phyloP scores from a whole-genome alignment of 2,329 filamentous ascomycete species.

The Trichoderma cornu-damae region DNA sequence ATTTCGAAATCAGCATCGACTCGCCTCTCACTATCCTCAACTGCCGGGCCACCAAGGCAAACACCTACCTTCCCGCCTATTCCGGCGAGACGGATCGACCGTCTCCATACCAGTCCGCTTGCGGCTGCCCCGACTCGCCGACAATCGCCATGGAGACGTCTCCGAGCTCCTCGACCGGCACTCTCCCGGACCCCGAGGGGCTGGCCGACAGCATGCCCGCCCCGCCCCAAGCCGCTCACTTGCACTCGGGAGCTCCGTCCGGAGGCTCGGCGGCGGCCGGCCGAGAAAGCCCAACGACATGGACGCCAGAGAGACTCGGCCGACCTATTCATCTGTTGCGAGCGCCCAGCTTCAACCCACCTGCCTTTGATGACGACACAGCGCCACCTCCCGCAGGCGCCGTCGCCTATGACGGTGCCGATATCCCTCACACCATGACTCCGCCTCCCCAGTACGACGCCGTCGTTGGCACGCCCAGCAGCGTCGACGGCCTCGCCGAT shows the following conservation, averaged over 20 bases:
- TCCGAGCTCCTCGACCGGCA: constrained; percentile 57
- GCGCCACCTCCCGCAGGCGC: constrained; percentile 33
- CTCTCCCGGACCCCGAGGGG: constrained; percentile 39
- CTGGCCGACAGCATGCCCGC: constrained; percentile 37
- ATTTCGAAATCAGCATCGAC: constrained; percentile 95
- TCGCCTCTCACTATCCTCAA: constrained; percentile 91
- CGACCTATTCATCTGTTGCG: constrained; percentile 82
- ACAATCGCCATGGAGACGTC: constrained; percentile 54
- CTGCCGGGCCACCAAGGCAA: constrained; percentile 86
- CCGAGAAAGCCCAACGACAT: constrained; percentile 20
- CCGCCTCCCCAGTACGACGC: constrained; percentile 81
- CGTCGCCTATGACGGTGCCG: constrained; percentile 18
- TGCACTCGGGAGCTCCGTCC: constrained; percentile 29
- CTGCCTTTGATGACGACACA: constrained; percentile 73
- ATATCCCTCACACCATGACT: constrained; percentile 50
- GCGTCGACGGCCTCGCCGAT: constrained; percentile 69
- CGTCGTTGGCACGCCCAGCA: constrained; percentile 64
- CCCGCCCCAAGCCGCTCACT: constrained; percentile 54
- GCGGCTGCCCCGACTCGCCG: constrained; percentile 54
- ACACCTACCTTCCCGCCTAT: constrained; percentile 81
- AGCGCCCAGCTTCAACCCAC: constrained; percentile 80
- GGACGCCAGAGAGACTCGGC: neutral
- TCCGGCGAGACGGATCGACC: constrained; percentile 47
- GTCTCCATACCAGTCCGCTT: constrained; percentile 41
- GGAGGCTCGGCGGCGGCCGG: constrained; percentile 31